phyloP scores from a whole-genome alignment of 305 asterid genomes.

The Fraxinus baroniana region DNA sequence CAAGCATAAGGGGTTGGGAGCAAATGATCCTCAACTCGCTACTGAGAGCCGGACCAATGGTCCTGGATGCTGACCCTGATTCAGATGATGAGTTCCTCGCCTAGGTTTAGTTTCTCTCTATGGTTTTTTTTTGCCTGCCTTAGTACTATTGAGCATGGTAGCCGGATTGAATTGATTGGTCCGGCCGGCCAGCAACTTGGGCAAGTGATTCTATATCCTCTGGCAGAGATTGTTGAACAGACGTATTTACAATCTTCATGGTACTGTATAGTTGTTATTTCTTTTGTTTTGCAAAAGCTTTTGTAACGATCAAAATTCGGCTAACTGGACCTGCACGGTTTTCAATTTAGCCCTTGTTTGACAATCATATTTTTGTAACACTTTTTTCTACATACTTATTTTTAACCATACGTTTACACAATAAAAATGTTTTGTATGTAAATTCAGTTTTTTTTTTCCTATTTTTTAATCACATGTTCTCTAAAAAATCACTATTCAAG shows the following conservation, averaged over 20 bases:
- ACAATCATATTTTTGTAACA: no score
- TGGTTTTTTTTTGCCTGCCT: neutral
- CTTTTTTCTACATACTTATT: no score
- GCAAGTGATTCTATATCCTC: neutral
- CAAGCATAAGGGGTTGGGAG: conserved; percentile 61
- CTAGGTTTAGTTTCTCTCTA: conserved; percentile 13
- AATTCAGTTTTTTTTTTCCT: no score
- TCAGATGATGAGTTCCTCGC: conserved; percentile 40
- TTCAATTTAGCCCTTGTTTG: neutral
- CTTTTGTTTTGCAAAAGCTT: neutral
- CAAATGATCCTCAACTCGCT: conserved; percentile 44
- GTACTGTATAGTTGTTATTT: neutral
- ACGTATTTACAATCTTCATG: neutral
- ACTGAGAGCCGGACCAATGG: conserved; percentile 40
- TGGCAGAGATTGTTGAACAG: neutral
- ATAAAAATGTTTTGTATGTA: no score
- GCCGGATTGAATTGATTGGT: neutral
- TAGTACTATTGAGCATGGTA: neutral
- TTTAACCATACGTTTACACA: no score
- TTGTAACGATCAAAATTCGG: neutral
- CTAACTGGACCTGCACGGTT: neutral
- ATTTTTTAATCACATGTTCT: no score
- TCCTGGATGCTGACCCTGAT: conserved; percentile 31
- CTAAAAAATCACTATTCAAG: no score
- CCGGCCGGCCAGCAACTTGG: no score